Conservation (phyloP, 768 basidiomycete species). For the Mycena polygramma region DNA sequence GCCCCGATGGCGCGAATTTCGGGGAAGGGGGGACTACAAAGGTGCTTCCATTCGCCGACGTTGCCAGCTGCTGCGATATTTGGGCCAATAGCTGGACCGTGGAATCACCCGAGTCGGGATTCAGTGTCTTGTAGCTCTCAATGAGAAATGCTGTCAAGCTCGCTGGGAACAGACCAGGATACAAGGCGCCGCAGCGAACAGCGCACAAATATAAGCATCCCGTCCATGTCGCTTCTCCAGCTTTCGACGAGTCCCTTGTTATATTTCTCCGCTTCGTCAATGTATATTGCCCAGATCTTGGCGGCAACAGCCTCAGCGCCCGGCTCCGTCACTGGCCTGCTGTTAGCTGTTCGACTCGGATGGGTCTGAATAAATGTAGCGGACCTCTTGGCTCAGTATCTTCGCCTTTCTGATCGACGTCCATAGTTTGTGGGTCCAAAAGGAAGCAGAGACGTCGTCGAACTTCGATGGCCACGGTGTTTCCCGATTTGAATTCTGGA, state of each 20-base stretch:
- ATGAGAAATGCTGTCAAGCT: conserved; percentile 4
- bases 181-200: too few relatives aligned
- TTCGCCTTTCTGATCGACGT: too few relatives aligned
- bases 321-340: background rate
- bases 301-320: background rate
- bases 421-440: too few relatives aligned
- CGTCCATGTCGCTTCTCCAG: too few relatives aligned
- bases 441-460: too few relatives aligned
- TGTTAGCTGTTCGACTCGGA: too few relatives aligned
- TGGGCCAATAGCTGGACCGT: conserved; percentile 1
- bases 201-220: too few relatives aligned
- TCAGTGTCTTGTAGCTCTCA: conserved; percentile 6
- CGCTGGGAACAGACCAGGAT: background rate
- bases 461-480: too few relatives aligned
- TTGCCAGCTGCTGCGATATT: background rate
- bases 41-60: background rate
- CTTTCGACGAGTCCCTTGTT: too few relatives aligned
- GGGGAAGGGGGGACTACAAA: background rate
- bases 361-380: too few relatives aligned
- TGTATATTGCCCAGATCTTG: background rate
- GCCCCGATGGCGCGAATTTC: background rate
- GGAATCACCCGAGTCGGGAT: background rate
- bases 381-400: too few relatives aligned
- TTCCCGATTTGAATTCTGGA: too few relatives aligned
- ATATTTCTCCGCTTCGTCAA: background rate